A percentile compares a stretch with the other conserved stretches of the same genome.
phyloP scores from a whole-genome alignment of 192 early-diverging fungal species.

The Coemansia sp. region DNA sequence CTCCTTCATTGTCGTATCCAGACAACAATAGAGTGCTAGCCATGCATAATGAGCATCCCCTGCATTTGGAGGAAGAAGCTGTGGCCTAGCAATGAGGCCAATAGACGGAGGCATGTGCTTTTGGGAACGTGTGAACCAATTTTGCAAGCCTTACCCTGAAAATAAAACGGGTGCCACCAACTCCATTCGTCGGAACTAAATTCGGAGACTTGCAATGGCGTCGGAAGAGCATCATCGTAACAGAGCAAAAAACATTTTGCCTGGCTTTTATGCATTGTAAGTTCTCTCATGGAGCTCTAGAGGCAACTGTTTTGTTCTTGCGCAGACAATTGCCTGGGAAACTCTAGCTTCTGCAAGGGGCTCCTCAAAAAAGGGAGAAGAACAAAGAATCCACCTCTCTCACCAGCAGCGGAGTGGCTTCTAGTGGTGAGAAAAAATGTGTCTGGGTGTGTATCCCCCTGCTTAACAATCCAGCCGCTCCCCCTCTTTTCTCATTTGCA shows the following conservation, averaged over 20 bases:
- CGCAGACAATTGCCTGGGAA: slow-evolving; percentile 4
- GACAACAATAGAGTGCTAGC: not conserved
- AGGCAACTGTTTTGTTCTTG: not conserved
- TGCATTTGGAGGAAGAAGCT: not conserved
- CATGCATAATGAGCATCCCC: not conserved
- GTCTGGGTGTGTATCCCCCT: not conserved
- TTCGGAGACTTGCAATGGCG: not conserved
- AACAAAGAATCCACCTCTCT: not conserved
- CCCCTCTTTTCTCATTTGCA: not conserved
- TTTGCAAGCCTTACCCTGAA: not conserved
- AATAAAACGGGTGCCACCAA: not conserved
- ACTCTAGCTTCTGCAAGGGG: slow-evolving; percentile 1
- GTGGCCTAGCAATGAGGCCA: not conserved
- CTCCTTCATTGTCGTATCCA: not conserved
- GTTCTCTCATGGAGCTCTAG: not conserved
- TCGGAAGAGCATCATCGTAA: not conserved
- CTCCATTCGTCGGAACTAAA: not conserved
- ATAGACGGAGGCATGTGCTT: not conserved
- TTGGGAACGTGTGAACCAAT: too few species aligned
- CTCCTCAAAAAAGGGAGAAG: not conserved
- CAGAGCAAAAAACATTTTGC: not conserved
- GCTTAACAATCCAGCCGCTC: not conserved
- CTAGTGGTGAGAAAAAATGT: not conserved
- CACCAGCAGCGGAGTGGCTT: not conserved
- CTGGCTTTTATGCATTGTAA: not conserved